A percentile compares a stretch with the other conserved stretches of the same genome.
Conservation (phyloP, 345 rosid species). For the Populus alba region DNA sequence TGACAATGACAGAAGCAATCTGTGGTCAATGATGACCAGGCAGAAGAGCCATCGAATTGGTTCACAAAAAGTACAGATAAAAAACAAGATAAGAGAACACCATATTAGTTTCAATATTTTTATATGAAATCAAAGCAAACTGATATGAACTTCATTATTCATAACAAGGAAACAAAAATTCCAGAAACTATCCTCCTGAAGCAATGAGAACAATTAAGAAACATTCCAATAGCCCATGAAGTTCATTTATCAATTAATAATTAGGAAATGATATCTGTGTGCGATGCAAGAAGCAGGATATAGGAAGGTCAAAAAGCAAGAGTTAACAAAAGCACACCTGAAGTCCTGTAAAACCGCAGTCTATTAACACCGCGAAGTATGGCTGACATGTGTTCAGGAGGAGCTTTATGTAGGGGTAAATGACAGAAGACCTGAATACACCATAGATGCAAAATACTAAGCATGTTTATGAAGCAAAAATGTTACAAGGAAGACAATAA, state of each 20-base stretch:
- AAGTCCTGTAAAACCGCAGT: slow-evolving; percentile 67
- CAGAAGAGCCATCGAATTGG: background rate
- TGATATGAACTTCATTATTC: background rate
- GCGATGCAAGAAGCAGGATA: background rate
- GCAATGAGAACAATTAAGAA: slow-evolving; percentile 1
- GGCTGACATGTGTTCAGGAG: slow-evolving; percentile 90
- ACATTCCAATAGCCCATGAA: background rate
- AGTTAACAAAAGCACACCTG: slow-evolving; percentile 64
- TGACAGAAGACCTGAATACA: slow-evolving; percentile 73
- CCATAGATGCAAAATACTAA: slow-evolving; percentile 1
- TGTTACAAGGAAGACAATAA: background rate
- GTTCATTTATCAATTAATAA: background rate
- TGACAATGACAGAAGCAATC: background rate
- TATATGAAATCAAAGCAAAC: background rate
- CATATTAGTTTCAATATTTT: background rate
- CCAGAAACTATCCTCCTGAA: background rate
- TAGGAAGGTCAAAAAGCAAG: background rate
- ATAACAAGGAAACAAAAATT: background rate
- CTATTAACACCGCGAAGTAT: slow-evolving; percentile 82
- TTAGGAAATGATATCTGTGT: background rate
- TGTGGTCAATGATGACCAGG: background rate
- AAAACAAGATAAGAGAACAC: background rate
- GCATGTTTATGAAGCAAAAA: slow-evolving; percentile 16
- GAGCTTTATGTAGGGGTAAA: slow-evolving; percentile 84
- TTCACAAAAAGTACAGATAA: background rate